A percentile compares a stretch with the other conserved stretches of the same genome.
Conservation (phyloP, 169 alveolate species). For the Toxoplasma gondii region DNA sequence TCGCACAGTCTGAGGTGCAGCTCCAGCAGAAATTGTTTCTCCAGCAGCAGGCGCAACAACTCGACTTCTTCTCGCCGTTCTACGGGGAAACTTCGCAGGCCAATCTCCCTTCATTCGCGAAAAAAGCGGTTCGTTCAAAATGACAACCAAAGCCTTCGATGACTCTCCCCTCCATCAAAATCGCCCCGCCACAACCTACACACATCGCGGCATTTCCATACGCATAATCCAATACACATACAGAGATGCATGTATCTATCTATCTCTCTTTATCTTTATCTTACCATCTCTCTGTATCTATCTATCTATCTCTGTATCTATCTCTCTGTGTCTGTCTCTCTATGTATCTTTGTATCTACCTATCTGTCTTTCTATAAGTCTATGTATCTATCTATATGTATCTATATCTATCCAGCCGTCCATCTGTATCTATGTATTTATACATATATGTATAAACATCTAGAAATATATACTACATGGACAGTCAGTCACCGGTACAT, state of each 20-base stretch:
- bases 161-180: no score
- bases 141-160: no score
- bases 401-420: neutral
- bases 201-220: no score
- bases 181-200: no score
- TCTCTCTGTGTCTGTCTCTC: neutral
- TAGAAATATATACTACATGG: no score
- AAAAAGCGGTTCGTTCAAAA: no score
- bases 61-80: neutral
- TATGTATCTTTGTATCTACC: neutral
- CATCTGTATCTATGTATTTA: neutral
- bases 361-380: no score
- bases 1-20: conserved; percentile 36
- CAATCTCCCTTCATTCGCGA: neutral
- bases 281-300: neutral
- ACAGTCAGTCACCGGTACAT: no score
- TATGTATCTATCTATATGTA: no score
- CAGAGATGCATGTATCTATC: neutral
- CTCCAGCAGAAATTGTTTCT: conserved; percentile 37
- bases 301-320: neutral
- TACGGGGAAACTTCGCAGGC: conserved; percentile 4
- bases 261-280: no score
- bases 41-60: conserved; percentile 36
- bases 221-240: no score
- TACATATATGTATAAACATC: neutral